Base-by-base conservation (phyloP, 768 basidiomycete species). In the Mycena sanguinolenta region DNA sequence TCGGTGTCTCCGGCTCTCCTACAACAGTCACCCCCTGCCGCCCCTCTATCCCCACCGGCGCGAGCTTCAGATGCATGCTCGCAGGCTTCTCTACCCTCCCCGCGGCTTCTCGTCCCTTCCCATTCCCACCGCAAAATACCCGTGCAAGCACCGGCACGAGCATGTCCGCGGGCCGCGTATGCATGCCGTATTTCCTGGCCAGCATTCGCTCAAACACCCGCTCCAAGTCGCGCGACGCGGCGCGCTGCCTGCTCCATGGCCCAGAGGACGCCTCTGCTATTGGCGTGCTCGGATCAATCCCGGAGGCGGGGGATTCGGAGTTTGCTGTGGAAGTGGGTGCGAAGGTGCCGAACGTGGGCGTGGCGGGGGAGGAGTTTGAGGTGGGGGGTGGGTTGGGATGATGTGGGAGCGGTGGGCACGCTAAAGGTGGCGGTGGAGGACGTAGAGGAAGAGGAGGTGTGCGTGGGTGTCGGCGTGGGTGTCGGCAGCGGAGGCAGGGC, bases 151-250 rank as follows among this genome's bases (percentile, higher is more conserved):
- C 52, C 23, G 74, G 67, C 27, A 76, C 70, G 36, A 84, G 54
- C 57, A 80, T 69, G 38, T 78, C 73, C 59, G 79, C 77, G 5
- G 84, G 83, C 1, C 75, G 78, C 4, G 80, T 75, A 46, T 81
- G 74, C 60, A 88, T 65, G 12, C 77, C 77, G 58, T 79, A 84
- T 69, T 79, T 79, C 68, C 53, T 59, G 5, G 52, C 66, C 28
- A 88, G 76, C 86, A 87, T 87, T 25, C 80, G 77, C 66, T 78
- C 74, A 69, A 84, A 88, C 38, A 84, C 74, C 21, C 64, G 76
- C 75, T 88, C 86, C 23, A 87, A 54, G 17, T 76, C 71, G 16
- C 17, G 49, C 42, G 72, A 14, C n/a, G 69, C 68, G 12, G 55
- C 25, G 25, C 19, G 23, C 42, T 55, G 27, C 30, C 30, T 67